phyloP scores from a whole-genome alignment of 2,329 filamentous ascomycete species.

The Leptographium galeiforme region DNA sequence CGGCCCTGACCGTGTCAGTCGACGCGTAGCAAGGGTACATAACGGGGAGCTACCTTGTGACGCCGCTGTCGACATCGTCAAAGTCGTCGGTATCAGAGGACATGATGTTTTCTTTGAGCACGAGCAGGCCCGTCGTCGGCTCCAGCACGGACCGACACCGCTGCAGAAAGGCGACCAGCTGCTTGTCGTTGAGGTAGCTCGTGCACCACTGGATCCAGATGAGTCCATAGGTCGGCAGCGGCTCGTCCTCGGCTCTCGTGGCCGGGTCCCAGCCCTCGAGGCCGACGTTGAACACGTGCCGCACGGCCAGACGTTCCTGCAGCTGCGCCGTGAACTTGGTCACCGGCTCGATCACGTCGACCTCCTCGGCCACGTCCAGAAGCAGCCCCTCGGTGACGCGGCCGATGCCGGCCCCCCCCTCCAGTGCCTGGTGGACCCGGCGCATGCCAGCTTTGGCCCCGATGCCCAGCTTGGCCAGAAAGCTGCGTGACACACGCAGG shows the following conservation, averaged over 20 bases:
- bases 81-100: constrained; percentile 50
- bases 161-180: constrained; percentile 54
- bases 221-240: constrained; percentile 48
- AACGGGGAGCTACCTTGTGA: constrained; percentile 43
- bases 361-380: constrained; percentile 50
- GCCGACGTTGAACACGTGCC: constrained; percentile 55
- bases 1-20: constrained; percentile 34
- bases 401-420: constrained; percentile 48
- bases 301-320: constrained; percentile 40
- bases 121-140: constrained; percentile 37
- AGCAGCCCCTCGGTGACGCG: constrained; percentile 69
- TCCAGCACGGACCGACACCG: constrained; percentile 37
- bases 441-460: constrained; percentile 20
- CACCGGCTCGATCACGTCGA: constrained; percentile 80
- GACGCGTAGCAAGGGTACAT: constrained; percentile 1
- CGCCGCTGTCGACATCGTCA: constrained; percentile 61
- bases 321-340: constrained; percentile 62
- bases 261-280: constrained; percentile 55
- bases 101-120: constrained; percentile 70
- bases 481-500: constrained; percentile 55
- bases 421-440: constrained; percentile 18
- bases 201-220: constrained; percentile 91
- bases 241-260: constrained; percentile 13
- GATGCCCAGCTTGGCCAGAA: constrained; percentile 54
- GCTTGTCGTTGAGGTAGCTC: constrained; percentile 63